These are phyloP conservation scores for Carex arenaria DNA, from an alignment of 202 grass and related monocot species.

Conservation along the genomic window DNA sequence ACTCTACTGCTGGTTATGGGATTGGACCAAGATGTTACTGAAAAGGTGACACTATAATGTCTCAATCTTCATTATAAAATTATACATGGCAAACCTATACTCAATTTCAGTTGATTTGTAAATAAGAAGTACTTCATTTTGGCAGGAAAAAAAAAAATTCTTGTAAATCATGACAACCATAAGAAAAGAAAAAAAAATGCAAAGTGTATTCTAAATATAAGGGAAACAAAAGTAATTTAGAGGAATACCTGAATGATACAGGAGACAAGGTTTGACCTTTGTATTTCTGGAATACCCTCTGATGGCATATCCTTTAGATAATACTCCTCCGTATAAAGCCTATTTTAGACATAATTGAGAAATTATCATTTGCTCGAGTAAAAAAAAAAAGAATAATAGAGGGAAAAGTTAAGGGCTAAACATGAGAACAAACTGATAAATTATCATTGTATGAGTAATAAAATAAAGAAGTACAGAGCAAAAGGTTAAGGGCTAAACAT, in stretches of 20 bases:
- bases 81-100: not conserved
- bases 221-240: conserved; percentile 6
- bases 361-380: not conserved
- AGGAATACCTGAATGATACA: conserved; percentile 80
- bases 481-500: not conserved
- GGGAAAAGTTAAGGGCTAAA: not conserved
- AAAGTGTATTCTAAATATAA: conserved; percentile 7
- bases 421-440: not conserved
- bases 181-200: not conserved
- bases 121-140: not conserved
- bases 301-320: conserved; percentile 83
- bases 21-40: not conserved
- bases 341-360: conserved; percentile 25
- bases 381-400: conserved; percentile 7
- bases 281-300: conserved; percentile 95
- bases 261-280: conserved; percentile 88
- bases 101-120: not conserved
- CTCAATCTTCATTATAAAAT: not conserved
- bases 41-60: not conserved
- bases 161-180: not conserved
- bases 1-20: not conserved
- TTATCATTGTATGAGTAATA: not conserved
- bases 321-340: conserved; percentile 97
- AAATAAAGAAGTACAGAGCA: not conserved
- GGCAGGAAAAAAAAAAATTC: not conserved